Percentiles rank a stretch among this genome's conserved stretches.
phyloP scores from a whole-genome alignment of 345 rosid species.

The Citrus cavaleriei region DNA sequence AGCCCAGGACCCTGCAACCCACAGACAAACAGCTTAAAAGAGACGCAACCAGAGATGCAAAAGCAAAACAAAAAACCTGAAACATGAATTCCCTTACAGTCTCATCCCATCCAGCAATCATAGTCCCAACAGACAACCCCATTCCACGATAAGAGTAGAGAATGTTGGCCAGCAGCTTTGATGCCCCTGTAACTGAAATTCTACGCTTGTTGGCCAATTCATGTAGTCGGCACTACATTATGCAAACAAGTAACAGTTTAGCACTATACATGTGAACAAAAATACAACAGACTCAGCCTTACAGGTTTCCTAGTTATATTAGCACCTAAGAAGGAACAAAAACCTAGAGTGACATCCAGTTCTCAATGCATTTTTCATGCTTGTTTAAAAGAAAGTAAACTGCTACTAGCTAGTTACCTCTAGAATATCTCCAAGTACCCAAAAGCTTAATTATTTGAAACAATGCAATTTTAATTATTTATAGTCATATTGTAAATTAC shows the following conservation, averaged over 20 bases:
- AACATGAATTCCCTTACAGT: constrained; percentile 49
- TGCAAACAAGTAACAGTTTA: constrained; percentile 12
- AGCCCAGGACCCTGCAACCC: constrained; percentile 86
- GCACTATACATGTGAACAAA: constrained; percentile 6
- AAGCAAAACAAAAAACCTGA: background rate
- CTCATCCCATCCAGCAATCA: constrained; percentile 99
- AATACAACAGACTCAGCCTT: background rate
- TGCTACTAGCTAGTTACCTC: background rate
- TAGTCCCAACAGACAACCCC: constrained; percentile 98
- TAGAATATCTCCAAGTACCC: background rate
- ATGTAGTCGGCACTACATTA: constrained; percentile 83
- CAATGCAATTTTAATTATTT: background rate
- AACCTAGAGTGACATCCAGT: background rate
- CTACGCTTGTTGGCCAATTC: constrained; percentile 97
- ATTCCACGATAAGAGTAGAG: constrained; percentile 95
- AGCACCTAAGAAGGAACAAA: background rate
- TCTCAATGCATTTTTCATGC: background rate
- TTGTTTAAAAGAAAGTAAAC: background rate
- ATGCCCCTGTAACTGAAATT: constrained; percentile 97
- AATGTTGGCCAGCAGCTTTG: constrained; percentile 97
- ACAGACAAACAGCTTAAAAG: constrained; percentile 1
- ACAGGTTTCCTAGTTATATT: background rate
- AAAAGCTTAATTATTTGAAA: background rate
- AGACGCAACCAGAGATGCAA: background rate
- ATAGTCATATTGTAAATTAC: background rate